Base-by-base conservation (phyloP, 495 filamentous ascomycete species). In the Penicillium longicatenatum region DNA sequence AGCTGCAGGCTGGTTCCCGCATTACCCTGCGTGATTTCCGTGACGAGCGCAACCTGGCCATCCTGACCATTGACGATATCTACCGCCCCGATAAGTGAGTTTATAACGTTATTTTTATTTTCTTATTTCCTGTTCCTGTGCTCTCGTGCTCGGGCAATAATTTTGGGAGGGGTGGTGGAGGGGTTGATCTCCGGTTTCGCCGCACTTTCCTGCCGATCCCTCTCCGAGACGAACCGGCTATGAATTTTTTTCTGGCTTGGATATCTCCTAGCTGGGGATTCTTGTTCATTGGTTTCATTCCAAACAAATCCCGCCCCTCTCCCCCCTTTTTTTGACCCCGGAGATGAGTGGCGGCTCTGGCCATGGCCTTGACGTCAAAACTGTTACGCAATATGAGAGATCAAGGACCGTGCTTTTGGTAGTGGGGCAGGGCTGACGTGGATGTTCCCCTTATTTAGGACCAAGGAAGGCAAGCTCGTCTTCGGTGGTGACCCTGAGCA, bases 51-150 rank as follows among this genome's bases (percentile, higher is more conserved):
- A 94, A 96, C 72, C 80, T 98, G 61, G 94, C 93, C 57, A 98
- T 98, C 65, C 82, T 98, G 67, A 97, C 92, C 33, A 85, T 98
- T 55, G 92, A 97, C 41, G 94, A 98, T 76, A 84, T 98, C 62
- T 98, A 98, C 82, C 87, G 86, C 75, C 92, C 94, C 39, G 86
- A 98, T 79, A 98, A 98, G 94, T 96, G 83, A 77, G 86, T 55
- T 39, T 16, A 7, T 4, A 39, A 17, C 19, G 0, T 22, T 42
- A n/a, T 16, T 12, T 42, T 37, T 52, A 42, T 24, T 10, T 2
- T 52, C 19, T 41, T 21, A 5, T 16, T 22, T 14, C 16, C 4
- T 12, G 33, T 75, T 41, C 50, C 17, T 19, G 24, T 26, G 10
- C 5, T 21, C 30, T 31, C 42, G 29, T 24, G 22, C 33, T 37